A percentile compares a stretch with the other conserved stretches of the same genome.
These are phyloP conservation scores for Teratosphaeria zuluensis DNA, from an alignment of 2,329 filamentous ascomycete species.

Conservation along the genomic window DNA sequence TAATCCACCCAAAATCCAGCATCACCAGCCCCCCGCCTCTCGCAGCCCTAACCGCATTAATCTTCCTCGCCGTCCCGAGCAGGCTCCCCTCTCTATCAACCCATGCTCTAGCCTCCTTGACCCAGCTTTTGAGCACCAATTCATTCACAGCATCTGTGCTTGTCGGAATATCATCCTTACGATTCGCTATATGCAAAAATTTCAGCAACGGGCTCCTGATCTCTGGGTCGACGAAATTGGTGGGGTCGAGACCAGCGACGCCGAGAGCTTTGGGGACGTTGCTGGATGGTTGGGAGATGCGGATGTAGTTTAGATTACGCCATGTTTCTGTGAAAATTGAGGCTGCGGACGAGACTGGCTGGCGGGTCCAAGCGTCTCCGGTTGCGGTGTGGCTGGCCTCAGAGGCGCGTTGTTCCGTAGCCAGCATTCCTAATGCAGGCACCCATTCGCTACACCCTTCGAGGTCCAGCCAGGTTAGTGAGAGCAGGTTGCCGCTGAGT, in stretches of 20 bases:
- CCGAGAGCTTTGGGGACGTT: background rate
- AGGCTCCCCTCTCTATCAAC: conserved; percentile 29
- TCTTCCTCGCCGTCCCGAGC: conserved; percentile 20
- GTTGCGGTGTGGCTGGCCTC: background rate
- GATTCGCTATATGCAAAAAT: background rate
- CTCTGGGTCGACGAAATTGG: background rate
- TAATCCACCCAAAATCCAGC: conserved; percentile 21
- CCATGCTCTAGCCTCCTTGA: conserved; percentile 23
- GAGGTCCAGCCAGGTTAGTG: conserved; percentile 52
- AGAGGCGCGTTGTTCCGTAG: background rate
- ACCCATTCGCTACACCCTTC: conserved; percentile 51
- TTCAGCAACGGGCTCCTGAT: background rate
- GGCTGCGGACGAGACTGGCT: background rate
- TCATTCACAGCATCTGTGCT: background rate
- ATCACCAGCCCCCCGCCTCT: conserved; percentile 4
- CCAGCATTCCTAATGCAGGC: conserved; percentile 33
- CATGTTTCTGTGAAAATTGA: conserved; percentile 33
- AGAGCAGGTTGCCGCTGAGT: conserved; percentile 46
- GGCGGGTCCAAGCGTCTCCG: background rate
- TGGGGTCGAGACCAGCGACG: background rate
- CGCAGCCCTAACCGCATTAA: conserved; percentile 21
- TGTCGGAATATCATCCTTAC: background rate
- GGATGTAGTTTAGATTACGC: conserved; percentile 35
- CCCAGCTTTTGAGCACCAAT: conserved; percentile 11
- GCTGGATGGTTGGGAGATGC: conserved; percentile 25